Conservation (phyloP, 192 early-diverging fungal genomes). For the Entomortierella lignicola region DNA sequence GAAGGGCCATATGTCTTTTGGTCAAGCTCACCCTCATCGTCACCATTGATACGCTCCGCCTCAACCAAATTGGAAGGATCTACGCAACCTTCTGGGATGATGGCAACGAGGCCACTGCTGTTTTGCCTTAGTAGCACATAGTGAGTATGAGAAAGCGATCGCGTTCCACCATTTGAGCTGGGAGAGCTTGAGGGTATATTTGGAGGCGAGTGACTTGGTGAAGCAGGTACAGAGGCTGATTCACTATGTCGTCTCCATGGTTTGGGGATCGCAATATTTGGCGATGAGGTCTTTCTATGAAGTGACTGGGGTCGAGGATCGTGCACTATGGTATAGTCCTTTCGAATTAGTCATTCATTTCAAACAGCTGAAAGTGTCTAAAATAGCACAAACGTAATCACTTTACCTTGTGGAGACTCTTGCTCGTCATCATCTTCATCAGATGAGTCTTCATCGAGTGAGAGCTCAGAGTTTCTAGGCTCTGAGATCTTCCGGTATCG, state of each 20-base stretch:
- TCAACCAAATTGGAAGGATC: constrained; percentile 64
- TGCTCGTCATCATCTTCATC: constrained; percentile 44
- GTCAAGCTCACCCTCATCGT: constrained; percentile 36
- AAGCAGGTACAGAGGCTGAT: constrained; percentile 41
- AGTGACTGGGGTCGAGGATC: background rate
- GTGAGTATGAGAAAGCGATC: constrained; percentile 26
- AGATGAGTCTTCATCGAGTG: constrained; percentile 17
- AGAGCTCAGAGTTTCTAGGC: constrained; percentile 9
- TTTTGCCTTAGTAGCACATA: constrained; percentile 26
- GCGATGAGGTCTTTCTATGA: constrained; percentile 25
- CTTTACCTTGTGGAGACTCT: constrained; percentile 11
- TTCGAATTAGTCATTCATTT: background rate
- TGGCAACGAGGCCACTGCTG: constrained; percentile 23
- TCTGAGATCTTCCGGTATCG: constrained; percentile 15
- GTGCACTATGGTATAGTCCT: background rate
- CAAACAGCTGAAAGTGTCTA: background rate
- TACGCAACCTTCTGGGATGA: constrained; percentile 63
- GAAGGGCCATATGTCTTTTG: constrained; percentile 34
- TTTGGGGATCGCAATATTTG: constrained; percentile 29
- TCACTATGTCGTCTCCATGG: constrained; percentile 17
- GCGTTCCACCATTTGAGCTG: constrained; percentile 20
- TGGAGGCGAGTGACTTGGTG: constrained; percentile 41
- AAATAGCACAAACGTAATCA: background rate
- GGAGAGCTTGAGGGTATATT: constrained; percentile 31
- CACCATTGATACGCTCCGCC: constrained; percentile 59